Evolutionary conservation across 805 yeast species (phyloP).

Genomic region (Blastobotrys chiropterorum): DNA sequence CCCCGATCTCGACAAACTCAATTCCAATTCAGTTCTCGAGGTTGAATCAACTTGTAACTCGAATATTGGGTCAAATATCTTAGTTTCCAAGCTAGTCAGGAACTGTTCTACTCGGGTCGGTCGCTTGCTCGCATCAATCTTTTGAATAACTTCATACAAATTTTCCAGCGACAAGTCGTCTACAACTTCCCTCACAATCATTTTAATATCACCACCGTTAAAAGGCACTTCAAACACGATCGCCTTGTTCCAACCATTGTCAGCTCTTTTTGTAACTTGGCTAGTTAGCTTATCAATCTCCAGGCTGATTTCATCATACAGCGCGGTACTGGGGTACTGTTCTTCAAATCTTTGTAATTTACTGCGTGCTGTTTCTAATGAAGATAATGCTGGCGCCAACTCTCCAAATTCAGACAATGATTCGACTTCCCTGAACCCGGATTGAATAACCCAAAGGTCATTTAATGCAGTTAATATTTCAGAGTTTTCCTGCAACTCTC

Average conservation of each 20-base stretch:
- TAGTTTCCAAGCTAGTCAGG: conserved; percentile 10
- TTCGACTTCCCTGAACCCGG: conserved; percentile 19
- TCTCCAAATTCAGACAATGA: conserved; percentile 17
- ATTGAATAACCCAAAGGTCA: conserved; percentile 18
- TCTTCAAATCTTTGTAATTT: conserved; percentile 11
- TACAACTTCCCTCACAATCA: conserved; percentile 6
- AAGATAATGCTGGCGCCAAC: conserved; percentile 13
- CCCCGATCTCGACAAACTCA: conserved; percentile 1
- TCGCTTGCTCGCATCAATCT: conserved; percentile 3
- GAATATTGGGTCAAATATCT: conserved; percentile 14
- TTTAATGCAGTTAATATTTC: conserved; percentile 11
- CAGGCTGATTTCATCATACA: background rate
- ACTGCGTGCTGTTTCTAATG: conserved; percentile 9
- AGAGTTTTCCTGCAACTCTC: conserved; percentile 5
- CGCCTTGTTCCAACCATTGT: background rate
- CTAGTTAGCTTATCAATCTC: background rate
- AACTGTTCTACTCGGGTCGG: conserved; percentile 11
- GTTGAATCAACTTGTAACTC: conserved; percentile 1
- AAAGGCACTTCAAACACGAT: background rate
- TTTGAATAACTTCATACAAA: conserved; percentile 13
- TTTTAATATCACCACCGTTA: background rate
- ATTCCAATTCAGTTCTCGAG: background rate
- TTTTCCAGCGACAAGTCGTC: conserved; percentile 9
- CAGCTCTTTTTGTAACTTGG: background rate
- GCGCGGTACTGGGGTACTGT: background rate